Base-by-base conservation (phyloP, 495 filamentous ascomycete genomes). In the Lophium mytilinum region DNA sequence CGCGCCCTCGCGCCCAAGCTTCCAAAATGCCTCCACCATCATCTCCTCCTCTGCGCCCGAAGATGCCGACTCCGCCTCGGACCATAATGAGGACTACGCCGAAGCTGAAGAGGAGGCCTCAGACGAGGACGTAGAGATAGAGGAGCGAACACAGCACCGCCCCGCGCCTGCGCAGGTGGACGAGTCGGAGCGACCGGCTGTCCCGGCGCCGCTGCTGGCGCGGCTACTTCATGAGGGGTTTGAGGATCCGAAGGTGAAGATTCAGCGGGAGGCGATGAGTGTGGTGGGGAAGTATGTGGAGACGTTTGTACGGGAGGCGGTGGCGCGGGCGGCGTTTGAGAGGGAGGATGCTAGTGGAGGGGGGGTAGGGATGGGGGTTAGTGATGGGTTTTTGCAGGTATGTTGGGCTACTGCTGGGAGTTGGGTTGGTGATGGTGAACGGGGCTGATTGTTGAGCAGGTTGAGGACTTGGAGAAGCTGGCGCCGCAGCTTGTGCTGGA, bases 401-500 rank as follows among this genome's bases (percentile, higher is more conserved):
- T 68, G 83, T 70, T 62, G 54, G 9, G 45, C 48, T 9, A 48
- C 11, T 18, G 15, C n/a, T n/a, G 50, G 33, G 48, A 55, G 40
- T 42, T 15, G 30, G 15, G n/a, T 30, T 21, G 7, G 6, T 24
- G 12, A 33, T 0, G 7, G 24, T n/a, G n/a, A n/a, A n/a, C n/a
- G n/a, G 12, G 45, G 45, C 33, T 19, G 37, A 39, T 17, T 9
- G 54, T 55, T 58, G 64, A 49, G 58, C 43, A 85, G 82, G 81
- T 87, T 48, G 86, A 87, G 63, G 86, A 97, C 76, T 73, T 98
- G 55, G 94, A 98, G 75, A 95, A 89, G 71, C 73, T 94, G 65
- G 87, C 87, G 37, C 89, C 90, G 53, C 90, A 96, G 74, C 72
- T 98, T 68, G 68, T 95, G 66, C 75, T 98, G 73, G 93, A 98